A percentile compares a stretch with the other conserved stretches of the same genome.
These are phyloP conservation scores for Paramecium tetraurelia DNA, from an alignment of 73 alveolate genomes.

Conservation along the genomic window DNA sequence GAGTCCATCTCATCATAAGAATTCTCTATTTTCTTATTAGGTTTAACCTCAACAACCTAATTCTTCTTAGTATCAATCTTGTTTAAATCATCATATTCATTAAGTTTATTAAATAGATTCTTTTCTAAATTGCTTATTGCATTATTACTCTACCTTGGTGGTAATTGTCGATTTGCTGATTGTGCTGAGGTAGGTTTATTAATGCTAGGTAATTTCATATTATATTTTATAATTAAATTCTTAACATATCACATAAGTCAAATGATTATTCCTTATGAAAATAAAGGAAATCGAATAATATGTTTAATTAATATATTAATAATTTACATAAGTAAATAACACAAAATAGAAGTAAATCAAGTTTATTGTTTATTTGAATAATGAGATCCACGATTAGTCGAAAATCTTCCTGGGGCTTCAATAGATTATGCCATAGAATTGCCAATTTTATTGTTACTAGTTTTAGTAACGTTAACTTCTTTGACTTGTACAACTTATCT, in stretches of 20 bases:
- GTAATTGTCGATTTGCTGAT: neutral
- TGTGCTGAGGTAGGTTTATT: conserved; percentile 4
- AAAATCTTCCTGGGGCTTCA: neutral
- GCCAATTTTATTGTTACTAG: neutral
- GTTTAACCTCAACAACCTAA: neutral
- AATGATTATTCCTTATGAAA: too few relatives aligned
- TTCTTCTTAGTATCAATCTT: neutral
- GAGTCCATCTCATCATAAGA: neutral
- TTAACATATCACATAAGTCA: too few relatives aligned
- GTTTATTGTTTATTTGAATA: neutral
- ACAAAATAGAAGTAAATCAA: neutral
- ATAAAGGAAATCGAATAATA: too few relatives aligned
- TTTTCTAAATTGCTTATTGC: neutral
- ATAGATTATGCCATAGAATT: neutral
- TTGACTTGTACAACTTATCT: neutral
- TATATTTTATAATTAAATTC: neutral
- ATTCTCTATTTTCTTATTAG: neutral
- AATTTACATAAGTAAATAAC: too few relatives aligned
- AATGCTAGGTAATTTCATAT: neutral
- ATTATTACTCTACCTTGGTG: neutral
- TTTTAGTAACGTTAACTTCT: neutral
- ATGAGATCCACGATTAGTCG: neutral
- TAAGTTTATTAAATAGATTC: neutral
- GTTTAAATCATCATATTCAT: conserved; percentile 8
- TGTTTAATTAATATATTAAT: too few relatives aligned